Base-by-base conservation (phyloP, 352 stramenopile species). In the Globisporangium lucens region DNA sequence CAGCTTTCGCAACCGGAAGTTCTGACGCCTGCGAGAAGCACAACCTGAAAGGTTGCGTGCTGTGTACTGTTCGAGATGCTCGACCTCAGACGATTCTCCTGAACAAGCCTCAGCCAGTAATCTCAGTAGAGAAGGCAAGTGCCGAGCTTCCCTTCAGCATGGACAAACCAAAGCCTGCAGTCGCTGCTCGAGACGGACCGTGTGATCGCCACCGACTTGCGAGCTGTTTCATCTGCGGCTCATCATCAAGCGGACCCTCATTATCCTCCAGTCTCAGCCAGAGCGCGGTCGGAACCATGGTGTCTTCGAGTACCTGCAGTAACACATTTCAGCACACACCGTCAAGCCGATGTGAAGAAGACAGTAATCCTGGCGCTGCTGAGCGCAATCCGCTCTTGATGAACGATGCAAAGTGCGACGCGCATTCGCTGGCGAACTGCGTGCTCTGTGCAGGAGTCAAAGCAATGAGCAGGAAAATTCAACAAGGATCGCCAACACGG, bases 341-440 rank as follows among this genome's bases (percentile, higher is more conserved):
- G 15, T 57, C 59, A 24, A 65, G 27, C 5, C 59, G 43, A 27
- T 24, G 29, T 47, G 59, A 65, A 47, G 59, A 65, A 43, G 24
- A 41, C 5, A 53, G 15, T 15, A 49, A 46, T 27, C 2, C 29
- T 66, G 24, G 20, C 9, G 9, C 13, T 51, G 24, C 41, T 17
- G 47, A 67, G 27, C 52, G 49, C 4, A 67, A 53, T 27, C 33
- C 61, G 3, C 12, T 67, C 3, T 4, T 67, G 36, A 59, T 67
- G 61, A 61, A 43, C n/a, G 66, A 59, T 38, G 27, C 43, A 24
- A 89, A 85, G 56, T 93, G 85, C 53, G 64, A 79, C 8, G 61
- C 76, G 1, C 85, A 93, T 56, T 68, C 73, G 24, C 78, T 93
- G 8, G 69, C 74, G n/a, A 93, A 91, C 61, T 93, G 85, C 38